A percentile compares a stretch with the other conserved stretches of the same genome.
These are phyloP conservation scores for Sistotremastrum niveocremeum DNA, from an alignment of 768 basidiomycete genomes.

Conservation along the genomic window DNA sequence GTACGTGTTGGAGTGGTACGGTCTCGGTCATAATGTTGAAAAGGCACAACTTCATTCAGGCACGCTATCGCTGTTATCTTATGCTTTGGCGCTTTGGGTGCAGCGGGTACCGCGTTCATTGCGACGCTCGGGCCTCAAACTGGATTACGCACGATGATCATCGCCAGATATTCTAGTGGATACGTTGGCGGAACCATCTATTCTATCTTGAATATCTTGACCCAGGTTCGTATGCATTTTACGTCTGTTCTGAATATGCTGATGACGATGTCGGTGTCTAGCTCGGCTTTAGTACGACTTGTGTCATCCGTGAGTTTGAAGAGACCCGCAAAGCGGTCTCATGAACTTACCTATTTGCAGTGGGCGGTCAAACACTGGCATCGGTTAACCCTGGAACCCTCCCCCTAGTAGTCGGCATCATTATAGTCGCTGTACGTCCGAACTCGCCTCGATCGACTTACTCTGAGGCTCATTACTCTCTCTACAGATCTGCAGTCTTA, in stretches of 20 bases:
- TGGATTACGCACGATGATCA: conserved; percentile 42
- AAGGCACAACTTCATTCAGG: conserved; percentile 12
- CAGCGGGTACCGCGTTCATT: conserved; percentile 31
- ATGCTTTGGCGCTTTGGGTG: conserved; percentile 32
- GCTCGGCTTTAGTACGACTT: background rate
- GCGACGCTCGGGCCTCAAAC: conserved; percentile 40
- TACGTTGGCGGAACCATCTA: conserved; percentile 36
- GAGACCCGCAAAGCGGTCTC: background rate
- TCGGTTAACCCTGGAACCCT: conserved; percentile 31
- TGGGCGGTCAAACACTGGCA: conserved; percentile 38
- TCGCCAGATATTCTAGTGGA: conserved; percentile 33
- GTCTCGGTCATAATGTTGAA: background rate
- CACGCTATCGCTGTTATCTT: conserved; percentile 32
- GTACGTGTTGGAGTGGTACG: conserved; percentile 12
- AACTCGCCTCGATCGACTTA: too few species aligned
- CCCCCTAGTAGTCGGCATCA: conserved; percentile 33
- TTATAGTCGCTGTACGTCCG: conserved; percentile 22
- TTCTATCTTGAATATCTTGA: conserved; percentile 39
- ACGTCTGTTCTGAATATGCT: conserved; percentile 1
- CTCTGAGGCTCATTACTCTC: too few species aligned
- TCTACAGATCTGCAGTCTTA: conserved; percentile 19
- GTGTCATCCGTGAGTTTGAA: background rate
- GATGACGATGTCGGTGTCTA: background rate
- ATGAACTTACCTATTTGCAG: conserved; percentile 22
- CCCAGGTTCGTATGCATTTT: conserved; percentile 20